These are phyloP conservation scores for Mortierella sp. DNA, from an alignment of 371 early-diverging fungal genomes.

Conservation along the genomic window DNA sequence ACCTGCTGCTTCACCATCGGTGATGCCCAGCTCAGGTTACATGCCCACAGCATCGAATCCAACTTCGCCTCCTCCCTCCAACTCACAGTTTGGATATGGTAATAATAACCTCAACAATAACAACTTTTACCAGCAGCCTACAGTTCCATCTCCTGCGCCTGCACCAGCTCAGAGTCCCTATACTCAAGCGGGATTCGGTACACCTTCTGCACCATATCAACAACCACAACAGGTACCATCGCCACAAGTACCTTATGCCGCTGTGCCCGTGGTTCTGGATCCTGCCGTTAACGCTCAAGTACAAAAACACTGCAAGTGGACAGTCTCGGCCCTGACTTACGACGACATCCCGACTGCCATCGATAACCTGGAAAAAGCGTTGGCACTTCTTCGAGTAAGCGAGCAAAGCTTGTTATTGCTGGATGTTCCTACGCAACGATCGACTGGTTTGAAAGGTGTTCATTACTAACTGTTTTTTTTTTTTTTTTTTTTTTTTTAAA, in stretches of 20 bases:
- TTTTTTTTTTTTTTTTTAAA: background rate
- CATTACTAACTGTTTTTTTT: background rate
- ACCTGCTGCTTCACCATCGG: constrained; percentile 9
- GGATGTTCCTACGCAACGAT: background rate
- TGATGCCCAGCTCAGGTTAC: constrained; percentile 12
- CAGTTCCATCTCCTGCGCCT: constrained; percentile 10
- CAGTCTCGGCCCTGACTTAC: constrained; percentile 94
- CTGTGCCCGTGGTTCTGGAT: constrained; percentile 60
- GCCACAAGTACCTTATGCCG: constrained; percentile 22
- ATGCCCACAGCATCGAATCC: constrained; percentile 4
- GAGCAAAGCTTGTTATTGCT: background rate
- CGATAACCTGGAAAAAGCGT: constrained; percentile 83
- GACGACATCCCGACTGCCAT: constrained; percentile 92
- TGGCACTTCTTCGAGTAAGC: constrained; percentile 62
- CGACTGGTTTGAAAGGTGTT: background rate
- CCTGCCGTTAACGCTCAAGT: constrained; percentile 75
- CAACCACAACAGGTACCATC: constrained; percentile 26
- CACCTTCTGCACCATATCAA: constrained; percentile 36
- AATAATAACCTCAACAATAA: constrained; percentile 7
- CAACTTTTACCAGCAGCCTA: constrained; percentile 19
- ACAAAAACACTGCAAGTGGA: constrained; percentile 93
- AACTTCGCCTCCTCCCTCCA: constrained; percentile 8
- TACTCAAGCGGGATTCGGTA: constrained; percentile 25
- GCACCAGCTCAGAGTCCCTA: constrained; percentile 19
- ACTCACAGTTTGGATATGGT: constrained; percentile 21